Base-by-base conservation (phyloP, 495 filamentous ascomycete species). In the Aspergillus funiculosus region DNA sequence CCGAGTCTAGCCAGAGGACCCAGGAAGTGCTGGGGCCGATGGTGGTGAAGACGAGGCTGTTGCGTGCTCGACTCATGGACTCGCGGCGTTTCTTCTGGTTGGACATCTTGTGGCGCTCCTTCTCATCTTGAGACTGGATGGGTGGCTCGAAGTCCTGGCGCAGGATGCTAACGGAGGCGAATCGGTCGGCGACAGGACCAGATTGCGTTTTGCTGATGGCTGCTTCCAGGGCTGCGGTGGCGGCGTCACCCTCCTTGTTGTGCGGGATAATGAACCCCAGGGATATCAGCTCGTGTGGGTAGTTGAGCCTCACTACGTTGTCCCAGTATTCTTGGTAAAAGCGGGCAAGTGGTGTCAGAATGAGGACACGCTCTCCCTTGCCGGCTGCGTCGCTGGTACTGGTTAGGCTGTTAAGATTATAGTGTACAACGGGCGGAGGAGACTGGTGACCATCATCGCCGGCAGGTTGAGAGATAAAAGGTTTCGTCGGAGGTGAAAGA, bases 311-410 rank as follows among this genome's bases (percentile, higher is more conserved):
- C 30, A 87, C 66, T n/a, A 98, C 72, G 61, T 97, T 97, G 53
- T 90, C 84, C 94, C 94, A 97, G 73, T 95, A 97, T 51, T 71
- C 83, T 52, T 84, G 82, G 66, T 95, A 97, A 70, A 97, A 98
- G 55, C 84, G 78, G 31, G 87, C 86, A 59, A 97, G 80, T 3
- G 92, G 92, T 0, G 92, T 97, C 48, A 97, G 79, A 60, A 98
- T 84, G 32, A 97, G 81, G 47, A 98, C 75, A 6, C 80, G 87
- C 68, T 98, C 92, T 51, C 80, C 70, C 60, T 94, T 91, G 28
- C 62, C 75, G 41, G 85, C 70, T 2, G 92, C 82, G 51, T 85
- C 74, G 35, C 69, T 59, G 21, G 89, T 83, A 46, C 83, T 87
- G 28, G 91, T 95, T 49, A 97, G 75, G 62, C 85, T 87, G 71